Conservation (phyloP, 306 rosid species). For the Rosa persica region DNA sequence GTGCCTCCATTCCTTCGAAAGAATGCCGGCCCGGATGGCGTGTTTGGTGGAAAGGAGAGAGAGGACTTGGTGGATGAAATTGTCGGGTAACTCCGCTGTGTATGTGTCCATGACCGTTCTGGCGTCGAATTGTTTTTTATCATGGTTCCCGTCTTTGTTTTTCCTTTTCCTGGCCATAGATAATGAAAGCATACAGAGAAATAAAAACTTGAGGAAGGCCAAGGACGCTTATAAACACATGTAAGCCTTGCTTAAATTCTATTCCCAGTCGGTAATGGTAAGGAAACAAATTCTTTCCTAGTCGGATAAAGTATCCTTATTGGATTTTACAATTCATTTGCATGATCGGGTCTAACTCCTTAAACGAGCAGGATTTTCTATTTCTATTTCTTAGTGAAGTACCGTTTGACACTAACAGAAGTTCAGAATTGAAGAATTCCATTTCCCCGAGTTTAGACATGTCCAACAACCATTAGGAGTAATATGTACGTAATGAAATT, state of each 20-base stretch:
- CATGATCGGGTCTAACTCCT: not conserved
- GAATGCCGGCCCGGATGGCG: not conserved
- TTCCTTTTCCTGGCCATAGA: not conserved
- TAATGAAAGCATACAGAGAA: not conserved
- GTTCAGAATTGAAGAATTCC: too few species aligned
- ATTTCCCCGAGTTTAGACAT: too few species aligned
- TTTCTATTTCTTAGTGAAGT: too few species aligned
- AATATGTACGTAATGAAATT: too few species aligned
- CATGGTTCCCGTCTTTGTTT: not conserved
- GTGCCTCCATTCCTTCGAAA: not conserved
- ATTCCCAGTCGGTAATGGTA: not conserved
- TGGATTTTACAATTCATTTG: not conserved
- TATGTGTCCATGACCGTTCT: not conserved
- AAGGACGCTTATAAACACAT: not conserved
- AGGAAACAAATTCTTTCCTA: not conserved
- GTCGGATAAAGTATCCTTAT: not conserved
- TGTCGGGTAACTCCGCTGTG: not conserved
- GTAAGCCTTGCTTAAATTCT: not conserved
- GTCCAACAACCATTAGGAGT: too few species aligned
- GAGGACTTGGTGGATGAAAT: constrained; percentile 5
- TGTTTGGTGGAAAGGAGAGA: constrained; percentile 1
- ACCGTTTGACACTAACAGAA: too few species aligned
- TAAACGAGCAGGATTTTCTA: not conserved
- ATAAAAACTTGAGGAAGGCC: not conserved
- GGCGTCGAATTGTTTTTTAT: not conserved